phyloP scores from a whole-genome alignment of 1,284 basidiomycete genomes.

The Ceratobasidium sp. region DNA sequence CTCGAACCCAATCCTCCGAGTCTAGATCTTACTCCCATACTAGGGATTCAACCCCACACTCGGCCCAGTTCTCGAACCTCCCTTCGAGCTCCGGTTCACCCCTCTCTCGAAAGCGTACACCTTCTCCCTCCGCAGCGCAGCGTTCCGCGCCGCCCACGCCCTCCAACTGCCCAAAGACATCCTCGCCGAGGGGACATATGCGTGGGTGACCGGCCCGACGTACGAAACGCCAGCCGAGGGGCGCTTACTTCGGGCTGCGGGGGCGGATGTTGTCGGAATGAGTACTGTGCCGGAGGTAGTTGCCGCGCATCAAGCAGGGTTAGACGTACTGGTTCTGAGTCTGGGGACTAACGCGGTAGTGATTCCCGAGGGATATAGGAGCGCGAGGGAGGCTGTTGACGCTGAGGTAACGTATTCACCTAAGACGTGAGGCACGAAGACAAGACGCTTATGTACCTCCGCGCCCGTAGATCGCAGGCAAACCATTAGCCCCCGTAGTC shows the following conservation, averaged over 20 bases:
- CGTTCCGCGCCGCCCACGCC: constrained; percentile 75
- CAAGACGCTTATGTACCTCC: constrained; percentile 30
- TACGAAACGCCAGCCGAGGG: constrained; percentile 89
- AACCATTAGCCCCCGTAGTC: constrained; percentile 60
- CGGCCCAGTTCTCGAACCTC: constrained; percentile 70
- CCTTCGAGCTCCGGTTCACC: constrained; percentile 76
- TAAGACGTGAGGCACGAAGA: background rate
- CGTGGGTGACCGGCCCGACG: constrained; percentile 87
- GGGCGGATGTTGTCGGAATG: constrained; percentile 90
- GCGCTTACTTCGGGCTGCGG: constrained; percentile 75
- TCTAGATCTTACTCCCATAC: background rate
- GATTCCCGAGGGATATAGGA: constrained; percentile 75
- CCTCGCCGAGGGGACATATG: constrained; percentile 82
- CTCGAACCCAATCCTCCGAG: background rate
- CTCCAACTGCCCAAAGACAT: constrained; percentile 64
- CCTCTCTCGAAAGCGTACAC: constrained; percentile 86
- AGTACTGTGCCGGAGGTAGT: constrained; percentile 92
- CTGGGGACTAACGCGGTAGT: constrained; percentile 87
- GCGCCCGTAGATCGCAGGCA: constrained; percentile 71
- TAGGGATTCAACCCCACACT: constrained; percentile 81
- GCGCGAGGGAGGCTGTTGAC: constrained; percentile 78
- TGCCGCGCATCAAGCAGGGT: constrained; percentile 78
- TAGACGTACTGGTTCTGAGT: constrained; percentile 81
- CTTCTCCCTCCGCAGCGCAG: constrained; percentile 71
- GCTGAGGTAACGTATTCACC: constrained; percentile 70